A percentile compares a stretch with the other conserved stretches of the same genome.
phyloP scores from a whole-genome alignment of 345 rosid species.

The Aquilaria sinensis region DNA sequence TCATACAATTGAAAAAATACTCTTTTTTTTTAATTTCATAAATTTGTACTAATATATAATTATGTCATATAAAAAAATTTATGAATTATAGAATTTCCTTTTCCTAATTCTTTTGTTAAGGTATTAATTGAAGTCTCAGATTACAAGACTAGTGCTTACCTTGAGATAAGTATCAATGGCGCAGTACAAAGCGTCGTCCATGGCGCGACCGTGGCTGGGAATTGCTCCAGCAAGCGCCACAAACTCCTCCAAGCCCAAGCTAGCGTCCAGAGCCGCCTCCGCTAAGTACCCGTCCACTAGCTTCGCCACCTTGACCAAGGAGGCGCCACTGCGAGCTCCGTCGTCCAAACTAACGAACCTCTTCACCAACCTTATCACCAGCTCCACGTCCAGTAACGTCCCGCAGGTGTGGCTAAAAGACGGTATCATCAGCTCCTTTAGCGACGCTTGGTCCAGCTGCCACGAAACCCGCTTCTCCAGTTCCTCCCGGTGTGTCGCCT shows the following conservation, averaged over 20 bases:
- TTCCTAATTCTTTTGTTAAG: too few relatives aligned
- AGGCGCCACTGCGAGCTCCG: conserved; percentile 37
- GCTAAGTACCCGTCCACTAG: conserved; percentile 77
- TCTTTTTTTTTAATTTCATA: too few relatives aligned
- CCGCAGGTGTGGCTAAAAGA: conserved; percentile 80
- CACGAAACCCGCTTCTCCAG: conserved; percentile 66
- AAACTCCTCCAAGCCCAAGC: conserved; percentile 47
- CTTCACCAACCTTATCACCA: conserved; percentile 57
- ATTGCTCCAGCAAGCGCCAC: conserved; percentile 54
- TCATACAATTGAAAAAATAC: too few relatives aligned
- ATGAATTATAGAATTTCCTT: too few relatives aligned
- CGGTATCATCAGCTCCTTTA: conserved; percentile 87
- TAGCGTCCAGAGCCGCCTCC: conserved; percentile 59
- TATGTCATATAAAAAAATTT: too few relatives aligned
- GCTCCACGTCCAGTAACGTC: conserved; percentile 73
- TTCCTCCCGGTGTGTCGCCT: conserved; percentile 44
- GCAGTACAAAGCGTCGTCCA: conserved; percentile 72
- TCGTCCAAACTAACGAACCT: conserved; percentile 48
- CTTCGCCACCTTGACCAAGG: conserved; percentile 65
- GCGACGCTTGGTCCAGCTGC: conserved; percentile 84
- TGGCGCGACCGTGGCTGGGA: conserved; percentile 64
- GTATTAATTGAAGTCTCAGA: too few relatives aligned
- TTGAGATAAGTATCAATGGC: conserved; percentile 89
- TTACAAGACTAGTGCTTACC: conserved; percentile 25
- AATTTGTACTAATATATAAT: too few relatives aligned